These are phyloP conservation scores for Passalora sequoiae DNA, from an alignment of 2,329 filamentous ascomycete species.

Conservation along the genomic window DNA sequence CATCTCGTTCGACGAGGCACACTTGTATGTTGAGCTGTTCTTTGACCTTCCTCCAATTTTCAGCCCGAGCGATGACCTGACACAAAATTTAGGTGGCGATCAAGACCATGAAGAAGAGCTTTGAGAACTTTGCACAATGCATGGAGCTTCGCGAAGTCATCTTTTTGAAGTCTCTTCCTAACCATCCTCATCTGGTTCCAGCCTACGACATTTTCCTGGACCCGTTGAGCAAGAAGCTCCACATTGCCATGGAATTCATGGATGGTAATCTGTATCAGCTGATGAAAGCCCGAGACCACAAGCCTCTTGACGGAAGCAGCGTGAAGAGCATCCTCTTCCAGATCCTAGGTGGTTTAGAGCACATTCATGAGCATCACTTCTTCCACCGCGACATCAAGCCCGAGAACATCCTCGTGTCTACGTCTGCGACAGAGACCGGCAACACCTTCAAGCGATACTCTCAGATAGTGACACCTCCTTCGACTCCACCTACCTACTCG, in stretches of 20 bases:
- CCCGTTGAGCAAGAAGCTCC: constrained; percentile 89
- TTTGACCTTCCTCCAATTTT: no score
- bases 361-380: constrained; percentile 95
- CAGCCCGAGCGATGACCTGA: no score
- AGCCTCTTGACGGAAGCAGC: constrained; percentile 78
- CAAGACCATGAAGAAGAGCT: constrained; percentile 99
- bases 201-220: constrained; percentile 98
- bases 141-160: constrained; percentile 94
- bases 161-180: constrained; percentile 82
- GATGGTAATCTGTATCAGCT: constrained; percentile 97
- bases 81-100: constrained; percentile 95
- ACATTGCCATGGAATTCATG: constrained; percentile 99
- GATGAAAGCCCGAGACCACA: constrained; percentile 98
- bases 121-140: constrained; percentile 85
- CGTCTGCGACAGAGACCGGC: constrained; percentile 73
- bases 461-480: constrained; percentile 84
- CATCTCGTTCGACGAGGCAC: constrained; percentile 84
- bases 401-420: constrained; percentile 96
- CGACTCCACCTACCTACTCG: constrained; percentile 86
- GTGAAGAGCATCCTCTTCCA: constrained; percentile 98
- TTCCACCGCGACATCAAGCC: constrained; percentile 99
- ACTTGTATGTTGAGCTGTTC: constrained; percentile 72
- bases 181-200: constrained; percentile 89
- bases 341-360: constrained; percentile 91
- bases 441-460: constrained; percentile 93